These are phyloP conservation scores for Russula vinacea DNA, from an alignment of 768 basidiomycete genomes.

Conservation along the genomic window DNA sequence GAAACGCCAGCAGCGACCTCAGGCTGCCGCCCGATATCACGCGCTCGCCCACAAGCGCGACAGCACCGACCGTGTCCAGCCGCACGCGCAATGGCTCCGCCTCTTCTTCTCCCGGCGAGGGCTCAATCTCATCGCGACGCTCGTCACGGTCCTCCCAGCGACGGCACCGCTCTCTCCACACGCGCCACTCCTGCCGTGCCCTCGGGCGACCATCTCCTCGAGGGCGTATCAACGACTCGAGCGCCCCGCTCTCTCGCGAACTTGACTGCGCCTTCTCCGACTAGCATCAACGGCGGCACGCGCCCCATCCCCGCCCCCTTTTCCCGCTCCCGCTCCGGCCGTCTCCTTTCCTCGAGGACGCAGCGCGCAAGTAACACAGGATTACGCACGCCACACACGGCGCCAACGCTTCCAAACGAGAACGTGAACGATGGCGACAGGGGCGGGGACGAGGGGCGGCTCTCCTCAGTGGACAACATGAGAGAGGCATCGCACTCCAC, in stretches of 20 bases:
- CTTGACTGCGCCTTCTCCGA: slow-evolving; percentile 53
- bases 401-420: slow-evolving; percentile 71
- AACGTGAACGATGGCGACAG: not conserved
- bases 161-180: slow-evolving; percentile 47
- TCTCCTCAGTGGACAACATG: slow-evolving; percentile 43
- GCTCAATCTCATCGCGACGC: not conserved
- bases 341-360: slow-evolving; percentile 52
- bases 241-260: slow-evolving; percentile 46
- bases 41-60: slow-evolving; percentile 45
- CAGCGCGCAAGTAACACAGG: slow-evolving; percentile 60
- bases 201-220: slow-evolving; percentile 49
- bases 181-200: slow-evolving; percentile 53
- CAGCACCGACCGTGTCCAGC: slow-evolving; percentile 84
- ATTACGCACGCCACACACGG: slow-evolving; percentile 60
- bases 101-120: not conserved
- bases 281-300: slow-evolving; percentile 65
- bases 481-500: slow-evolving; percentile 84
- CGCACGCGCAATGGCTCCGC: slow-evolving; percentile 30
- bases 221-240: slow-evolving; percentile 33
- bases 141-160: slow-evolving; percentile 36
- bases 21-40: slow-evolving; percentile 30
- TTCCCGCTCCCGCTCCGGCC: not conserved
- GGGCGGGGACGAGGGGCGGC: not conserved
- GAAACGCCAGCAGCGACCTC: slow-evolving; percentile 68
- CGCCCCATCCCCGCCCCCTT: slow-evolving; percentile 46